Evolutionary conservation across 441 rosid genomes (phyloP), one percentile per base, ranked within the genome.

Genomic region (Pelargonium australe): DNA sequence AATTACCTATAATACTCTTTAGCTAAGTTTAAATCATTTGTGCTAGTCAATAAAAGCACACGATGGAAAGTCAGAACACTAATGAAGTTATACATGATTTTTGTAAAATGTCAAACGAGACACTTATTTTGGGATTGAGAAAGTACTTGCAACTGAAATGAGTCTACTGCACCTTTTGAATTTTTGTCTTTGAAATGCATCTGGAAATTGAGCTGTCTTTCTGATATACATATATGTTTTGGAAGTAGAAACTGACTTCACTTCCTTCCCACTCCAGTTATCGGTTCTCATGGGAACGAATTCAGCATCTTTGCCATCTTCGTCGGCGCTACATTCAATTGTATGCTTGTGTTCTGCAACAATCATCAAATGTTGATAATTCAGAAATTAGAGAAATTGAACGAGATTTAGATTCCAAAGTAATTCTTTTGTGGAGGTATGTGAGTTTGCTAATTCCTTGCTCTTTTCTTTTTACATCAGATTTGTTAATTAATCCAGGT

Each of bases 381-480:
- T 81, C 84, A 63, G 90, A 90, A 76, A 86, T 92, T 76, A 83
- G 98, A 80, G 97, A 86, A 78, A 90, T 92, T 58, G 99, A 95
- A 81, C 92, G 78, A 77, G 89, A 95, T 82, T 95, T 95, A 31
- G 98, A 92, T 81, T 82, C 89, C 64, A 92, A 95, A 87, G 96
- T 95, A 72, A 86, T 95, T 84, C 91, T 95, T 66, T 73, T 95
- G 65, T 95, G 99, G 99, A 92, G 99, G 99, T 95, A 85, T 14
- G 67, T 66, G 28, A 25, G 69, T 64, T 66, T 41, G 43, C 41
- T 72, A 57, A 10, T 41, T 63, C 63, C 2, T 13, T 47, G 40
- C 31, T 13, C 68, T 62, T 69, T 61, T 9, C 4, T 1, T 3
- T 10, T 43, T 44, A 44, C 49, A 44, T 44, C 49, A 44, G 41